These are phyloP conservation scores for Marchantia paleacea DNA, from an alignment of 225 moss, liverwort and hornwort genomes.

Conservation along the genomic window DNA sequence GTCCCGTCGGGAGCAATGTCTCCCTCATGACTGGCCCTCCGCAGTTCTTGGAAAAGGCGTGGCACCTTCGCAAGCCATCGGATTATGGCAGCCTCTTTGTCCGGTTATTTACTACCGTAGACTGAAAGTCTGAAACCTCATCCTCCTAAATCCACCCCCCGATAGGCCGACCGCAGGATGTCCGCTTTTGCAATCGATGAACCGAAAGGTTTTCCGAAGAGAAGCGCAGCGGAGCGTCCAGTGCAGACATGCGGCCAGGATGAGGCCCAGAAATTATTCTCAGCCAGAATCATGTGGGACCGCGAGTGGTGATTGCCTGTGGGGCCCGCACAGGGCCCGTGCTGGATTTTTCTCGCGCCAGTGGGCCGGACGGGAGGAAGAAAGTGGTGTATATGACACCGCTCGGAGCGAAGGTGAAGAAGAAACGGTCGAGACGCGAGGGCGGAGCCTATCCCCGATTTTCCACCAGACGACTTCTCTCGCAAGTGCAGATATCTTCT, in stretches of 20 bases:
- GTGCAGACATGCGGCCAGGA: background rate
- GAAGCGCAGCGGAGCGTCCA: background rate
- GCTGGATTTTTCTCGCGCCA: too few species aligned
- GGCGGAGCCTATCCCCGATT: background rate
- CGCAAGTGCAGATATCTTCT: background rate
- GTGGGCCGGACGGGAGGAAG: too few species aligned
- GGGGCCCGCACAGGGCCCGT: background rate
- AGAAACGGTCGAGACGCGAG: background rate
- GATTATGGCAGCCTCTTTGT: background rate
- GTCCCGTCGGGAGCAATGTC: background rate
- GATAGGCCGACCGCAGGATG: background rate
- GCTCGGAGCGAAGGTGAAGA: background rate
- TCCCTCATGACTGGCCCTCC: background rate
- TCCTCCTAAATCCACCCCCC: background rate
- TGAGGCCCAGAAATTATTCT: background rate
- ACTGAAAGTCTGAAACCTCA: background rate
- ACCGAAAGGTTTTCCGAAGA: background rate
- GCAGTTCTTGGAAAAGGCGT: conserved; percentile 3
- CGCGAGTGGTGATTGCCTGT: background rate
- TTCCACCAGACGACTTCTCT: background rate
- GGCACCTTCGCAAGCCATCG: background rate
- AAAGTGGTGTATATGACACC: background rate
- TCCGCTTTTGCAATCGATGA: background rate
- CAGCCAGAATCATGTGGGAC: too few species aligned
- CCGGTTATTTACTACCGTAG: background rate